Base-by-base conservation (phyloP, 1,139 yeast species). In the Pichia sp. region DNA sequence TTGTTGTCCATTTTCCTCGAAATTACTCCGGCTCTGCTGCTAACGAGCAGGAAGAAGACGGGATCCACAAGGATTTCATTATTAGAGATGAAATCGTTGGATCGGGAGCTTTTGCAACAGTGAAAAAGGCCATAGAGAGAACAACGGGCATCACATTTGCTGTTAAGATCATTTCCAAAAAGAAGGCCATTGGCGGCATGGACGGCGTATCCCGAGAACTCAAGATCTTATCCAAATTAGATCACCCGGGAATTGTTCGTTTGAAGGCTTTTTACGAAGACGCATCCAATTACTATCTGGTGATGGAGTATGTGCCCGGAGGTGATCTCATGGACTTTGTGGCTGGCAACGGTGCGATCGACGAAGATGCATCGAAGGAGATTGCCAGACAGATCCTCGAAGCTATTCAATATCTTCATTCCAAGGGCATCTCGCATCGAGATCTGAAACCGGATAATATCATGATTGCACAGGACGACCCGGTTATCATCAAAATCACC, bases 261-360 rank as follows among this genome's bases (percentile, higher is more conserved):
- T 69, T 92, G 46, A 81, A 84, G 57, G 92, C 88, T 7, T 86
- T 85, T 55, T 88, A 81, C 59, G 96, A 88, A 60, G 97, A 90
- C 60, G 66, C 71, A 10, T 85, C 82, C 49, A 78, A 76, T 56
- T 86, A 86, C 62, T 92, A 86, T 60, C 71, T 92, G 51, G 90
- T 92, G 4, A 90, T 92, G 97, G 98, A 92, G 59, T 83, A 82
- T 55, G 94, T 92, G 26, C 82, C 95, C 1, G 97, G 97, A 8
- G 98, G 98, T n/a, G 98, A 92, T 62, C 68, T 92, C 49, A 92
- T 92, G 98, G 97, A 81, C 65, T 88, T 86, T 65, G 95, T 90
- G 2, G 92, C 95, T 0, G 86, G 90, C 3, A 84, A 85, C 62
- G 97, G 97, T 1, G 79, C 94, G 4, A 85, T 90, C 36, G 88